These are phyloP conservation scores for Peribolospora baueri DNA, from an alignment of 768 basidiomycete species.

Conservation along the genomic window DNA sequence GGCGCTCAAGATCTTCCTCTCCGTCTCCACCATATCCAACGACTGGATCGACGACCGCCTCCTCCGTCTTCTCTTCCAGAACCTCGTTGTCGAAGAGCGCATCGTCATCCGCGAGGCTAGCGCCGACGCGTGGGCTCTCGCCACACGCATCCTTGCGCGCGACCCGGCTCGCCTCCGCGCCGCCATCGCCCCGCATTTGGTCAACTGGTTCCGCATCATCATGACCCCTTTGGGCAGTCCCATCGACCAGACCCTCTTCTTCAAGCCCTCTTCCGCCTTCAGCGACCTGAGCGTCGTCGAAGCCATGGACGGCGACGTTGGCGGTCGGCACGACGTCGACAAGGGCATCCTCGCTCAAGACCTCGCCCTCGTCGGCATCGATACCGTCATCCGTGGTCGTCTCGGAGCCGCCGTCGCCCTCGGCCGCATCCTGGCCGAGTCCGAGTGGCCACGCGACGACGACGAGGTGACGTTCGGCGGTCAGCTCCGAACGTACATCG, in stretches of 20 bases:
- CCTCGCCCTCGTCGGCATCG: slow-evolving; percentile 48
- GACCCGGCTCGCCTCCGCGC: neutral
- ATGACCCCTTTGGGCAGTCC: slow-evolving; percentile 74
- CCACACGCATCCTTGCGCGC: neutral
- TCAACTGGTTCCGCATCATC: slow-evolving; percentile 50
- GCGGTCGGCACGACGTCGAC: slow-evolving; percentile 61
- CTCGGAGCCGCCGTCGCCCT: slow-evolving; percentile 54
- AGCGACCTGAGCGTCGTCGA: slow-evolving; percentile 18
- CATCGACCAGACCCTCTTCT: slow-evolving; percentile 45
- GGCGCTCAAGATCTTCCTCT: slow-evolving; percentile 66
- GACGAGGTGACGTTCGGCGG: slow-evolving; percentile 11
- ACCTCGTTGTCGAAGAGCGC: slow-evolving; percentile 75
- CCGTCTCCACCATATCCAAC: slow-evolving; percentile 41
- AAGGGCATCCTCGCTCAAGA: slow-evolving; percentile 87
- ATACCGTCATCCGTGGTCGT: slow-evolving; percentile 53
- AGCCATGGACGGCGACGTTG: slow-evolving; percentile 23
- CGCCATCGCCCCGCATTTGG: neutral
- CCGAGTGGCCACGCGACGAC: slow-evolving; percentile 42
- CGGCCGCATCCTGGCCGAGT: slow-evolving; percentile 40
- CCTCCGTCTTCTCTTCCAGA: slow-evolving; percentile 70
- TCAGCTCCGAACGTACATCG: neutral
- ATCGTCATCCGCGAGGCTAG: slow-evolving; percentile 54
- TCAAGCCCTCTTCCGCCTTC: slow-evolving; percentile 23
- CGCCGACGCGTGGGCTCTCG: slow-evolving; percentile 36
- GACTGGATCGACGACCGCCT: slow-evolving; percentile 62